phyloP scores from a whole-genome alignment of 2,329 filamentous ascomycete species.

The Nemania abortiva region DNA sequence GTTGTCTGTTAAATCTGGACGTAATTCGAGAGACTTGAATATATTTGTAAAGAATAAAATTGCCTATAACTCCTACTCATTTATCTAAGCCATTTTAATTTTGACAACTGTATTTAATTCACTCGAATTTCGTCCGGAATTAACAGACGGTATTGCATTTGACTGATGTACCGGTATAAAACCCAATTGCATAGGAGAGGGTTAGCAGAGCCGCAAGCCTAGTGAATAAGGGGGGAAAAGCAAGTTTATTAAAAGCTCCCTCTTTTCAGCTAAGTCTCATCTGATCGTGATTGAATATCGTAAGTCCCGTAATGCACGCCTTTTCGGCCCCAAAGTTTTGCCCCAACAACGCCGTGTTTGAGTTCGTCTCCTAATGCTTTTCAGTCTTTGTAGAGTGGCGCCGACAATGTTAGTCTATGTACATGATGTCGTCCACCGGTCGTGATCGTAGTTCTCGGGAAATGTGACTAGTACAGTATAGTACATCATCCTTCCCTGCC shows the following conservation, averaged over 20 bases:
- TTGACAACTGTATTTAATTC: too few species aligned
- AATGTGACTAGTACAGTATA: background rate
- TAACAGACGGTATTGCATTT: too few species aligned
- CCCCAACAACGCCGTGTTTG: constrained; percentile 31
- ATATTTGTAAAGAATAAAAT: too few species aligned
- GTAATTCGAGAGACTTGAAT: too few species aligned
- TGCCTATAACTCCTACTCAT: too few species aligned
- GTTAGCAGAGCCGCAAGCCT: background rate
- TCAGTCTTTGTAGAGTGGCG: constrained; percentile 11
- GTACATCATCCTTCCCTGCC: background rate
- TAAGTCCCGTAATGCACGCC: constrained; percentile 30
- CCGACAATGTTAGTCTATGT: constrained; percentile 30
- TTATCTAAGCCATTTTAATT: too few species aligned
- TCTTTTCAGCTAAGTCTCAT: constrained; percentile 4
- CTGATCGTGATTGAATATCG: constrained; percentile 33
- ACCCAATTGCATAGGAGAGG: too few species aligned
- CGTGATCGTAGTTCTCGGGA: background rate
- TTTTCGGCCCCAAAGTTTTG: constrained; percentile 21
- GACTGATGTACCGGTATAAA: too few species aligned
- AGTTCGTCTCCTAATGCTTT: constrained; percentile 25
- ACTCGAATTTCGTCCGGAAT: too few species aligned
- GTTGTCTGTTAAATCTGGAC: too few species aligned
- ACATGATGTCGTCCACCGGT: constrained; percentile 27
- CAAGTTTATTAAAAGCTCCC: constrained; percentile 3
- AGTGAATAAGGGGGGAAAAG: background rate